A percentile compares a stretch with the other conserved stretches of the same genome.
These are phyloP conservation scores for Phellopilus nigrolimitatus DNA, from an alignment of 1,284 basidiomycete species.

Conservation along the genomic window DNA sequence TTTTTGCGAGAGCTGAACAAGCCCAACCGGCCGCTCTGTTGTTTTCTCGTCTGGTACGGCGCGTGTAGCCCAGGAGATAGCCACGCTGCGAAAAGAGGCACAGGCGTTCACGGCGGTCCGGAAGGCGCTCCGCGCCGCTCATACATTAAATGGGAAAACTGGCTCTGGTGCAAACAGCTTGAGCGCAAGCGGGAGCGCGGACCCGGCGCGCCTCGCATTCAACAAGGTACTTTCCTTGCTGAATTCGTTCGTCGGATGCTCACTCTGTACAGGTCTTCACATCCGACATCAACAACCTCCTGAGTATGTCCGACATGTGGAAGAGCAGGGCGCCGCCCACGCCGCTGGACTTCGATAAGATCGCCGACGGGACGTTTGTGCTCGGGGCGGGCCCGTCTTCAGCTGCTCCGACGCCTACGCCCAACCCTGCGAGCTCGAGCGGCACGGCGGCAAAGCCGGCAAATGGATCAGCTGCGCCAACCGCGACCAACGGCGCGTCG, in stretches of 20 bases:
- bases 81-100: slow-evolving; percentile 83
- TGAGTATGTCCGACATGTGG: slow-evolving; percentile 99
- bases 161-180: slow-evolving; percentile 5
- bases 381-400: slow-evolving; percentile 29
- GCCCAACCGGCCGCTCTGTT: no score
- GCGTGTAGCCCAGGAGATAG: slow-evolving; percentile 80
- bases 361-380: slow-evolving; percentile 58
- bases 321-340: slow-evolving; percentile 78
- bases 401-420: slow-evolving; percentile 25
- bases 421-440: slow-evolving; percentile 20
- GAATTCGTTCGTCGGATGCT: neutral
- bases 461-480: slow-evolving; percentile 19
- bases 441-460: slow-evolving; percentile 22
- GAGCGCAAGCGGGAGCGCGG: slow-evolving; percentile 31
- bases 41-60: neutral
- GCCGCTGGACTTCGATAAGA: slow-evolving; percentile 75
- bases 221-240: slow-evolving; percentile 61
- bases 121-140: slow-evolving; percentile 45
- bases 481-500: slow-evolving; percentile 22
- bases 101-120: slow-evolving; percentile 83
- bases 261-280: slow-evolving; percentile 70
- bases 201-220: slow-evolving; percentile 73
- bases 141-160: slow-evolving; percentile 13
- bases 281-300: slow-evolving; percentile 81
- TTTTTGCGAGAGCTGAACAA: no score